A percentile compares a stretch with the other conserved stretches of the same genome.
Conservation (phyloP, 1,284 basidiomycete genomes). For the Apiotrichum mycotoxinovorans region DNA sequence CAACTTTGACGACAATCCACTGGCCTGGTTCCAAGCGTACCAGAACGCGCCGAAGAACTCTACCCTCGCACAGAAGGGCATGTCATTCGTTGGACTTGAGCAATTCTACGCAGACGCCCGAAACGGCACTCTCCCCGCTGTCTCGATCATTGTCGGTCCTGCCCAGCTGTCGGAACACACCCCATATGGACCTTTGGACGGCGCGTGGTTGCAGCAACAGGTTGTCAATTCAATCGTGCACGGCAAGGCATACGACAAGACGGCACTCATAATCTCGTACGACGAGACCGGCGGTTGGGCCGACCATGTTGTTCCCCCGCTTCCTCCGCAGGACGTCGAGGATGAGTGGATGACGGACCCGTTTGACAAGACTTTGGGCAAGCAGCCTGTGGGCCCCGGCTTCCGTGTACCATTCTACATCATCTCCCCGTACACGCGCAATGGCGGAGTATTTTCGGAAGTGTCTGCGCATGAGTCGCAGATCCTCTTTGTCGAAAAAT, state of each 20-base stretch:
- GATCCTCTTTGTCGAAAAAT: not conserved
- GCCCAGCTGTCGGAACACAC: not conserved
- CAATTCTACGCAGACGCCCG: not conserved
- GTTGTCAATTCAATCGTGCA: not conserved
- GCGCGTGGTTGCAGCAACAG: not conserved
- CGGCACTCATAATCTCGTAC: not conserved
- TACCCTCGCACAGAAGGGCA: not conserved
- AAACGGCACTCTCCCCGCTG: not conserved
- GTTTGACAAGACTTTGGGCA: not conserved
- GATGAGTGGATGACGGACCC: not conserved
- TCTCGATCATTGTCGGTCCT: not conserved
- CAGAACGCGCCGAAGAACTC: not conserved
- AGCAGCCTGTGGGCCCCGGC: not conserved
- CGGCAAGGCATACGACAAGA: not conserved
- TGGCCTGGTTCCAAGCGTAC: not conserved
- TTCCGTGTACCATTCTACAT: not conserved
- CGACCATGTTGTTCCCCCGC: not conserved
- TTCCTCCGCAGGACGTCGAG: not conserved
- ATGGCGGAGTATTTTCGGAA: not conserved
- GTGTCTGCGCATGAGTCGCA: not conserved
- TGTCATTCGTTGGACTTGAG: not conserved
- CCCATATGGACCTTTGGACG: not conserved
- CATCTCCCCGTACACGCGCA: not conserved
- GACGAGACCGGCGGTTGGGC: not conserved
- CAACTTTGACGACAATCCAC: constrained; percentile 1